Percentiles rank a stretch among this genome's conserved stretches.
phyloP scores from a whole-genome alignment of 352 stramenopile species.

The Phytopythium delawarense region DNA sequence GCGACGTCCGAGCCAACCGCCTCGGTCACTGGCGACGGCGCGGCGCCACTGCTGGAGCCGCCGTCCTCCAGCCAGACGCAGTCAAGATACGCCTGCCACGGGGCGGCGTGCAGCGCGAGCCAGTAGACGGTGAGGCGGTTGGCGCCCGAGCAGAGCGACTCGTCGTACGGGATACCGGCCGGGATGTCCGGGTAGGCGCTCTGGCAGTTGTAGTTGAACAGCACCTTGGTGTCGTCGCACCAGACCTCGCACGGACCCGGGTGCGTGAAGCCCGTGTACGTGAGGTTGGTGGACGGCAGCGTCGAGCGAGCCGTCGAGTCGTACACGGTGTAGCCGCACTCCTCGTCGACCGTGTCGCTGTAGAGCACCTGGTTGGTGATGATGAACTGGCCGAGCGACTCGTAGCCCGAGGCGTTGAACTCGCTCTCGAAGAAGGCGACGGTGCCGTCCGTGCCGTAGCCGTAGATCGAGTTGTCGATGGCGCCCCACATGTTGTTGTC shows the following conservation, averaged over 20 bases:
- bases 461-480: slow-evolving; percentile 35
- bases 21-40: slow-evolving; percentile 15
- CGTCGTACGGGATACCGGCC: slow-evolving; percentile 34
- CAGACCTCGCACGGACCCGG: slow-evolving; percentile 50
- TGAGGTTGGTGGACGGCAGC: slow-evolving; percentile 29
- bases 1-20: slow-evolving; percentile 11
- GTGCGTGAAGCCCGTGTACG: slow-evolving; percentile 47
- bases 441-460: slow-evolving; percentile 28
- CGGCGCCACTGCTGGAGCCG: slow-evolving; percentile 12
- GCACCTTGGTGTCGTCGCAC: slow-evolving; percentile 44
- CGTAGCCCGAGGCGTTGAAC: slow-evolving; percentile 36
- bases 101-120: slow-evolving; percentile 37
- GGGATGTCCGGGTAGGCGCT: slow-evolving; percentile 29
- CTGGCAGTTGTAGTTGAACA: slow-evolving; percentile 43
- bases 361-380: slow-evolving; percentile 37
- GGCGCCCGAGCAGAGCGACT: slow-evolving; percentile 27
- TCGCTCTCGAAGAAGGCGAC: slow-evolving; percentile 34
- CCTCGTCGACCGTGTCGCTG: slow-evolving; percentile 26
- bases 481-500: slow-evolving; percentile 33
- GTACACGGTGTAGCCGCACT: slow-evolving; percentile 40
- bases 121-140: slow-evolving; percentile 46
- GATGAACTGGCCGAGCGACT: slow-evolving; percentile 41
- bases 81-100: slow-evolving; percentile 56
- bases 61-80: slow-evolving; percentile 38
- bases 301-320: slow-evolving; percentile 19